phyloP scores from a whole-genome alignment of 1,284 basidiomycete species.

The Heliocybe sulcata region DNA sequence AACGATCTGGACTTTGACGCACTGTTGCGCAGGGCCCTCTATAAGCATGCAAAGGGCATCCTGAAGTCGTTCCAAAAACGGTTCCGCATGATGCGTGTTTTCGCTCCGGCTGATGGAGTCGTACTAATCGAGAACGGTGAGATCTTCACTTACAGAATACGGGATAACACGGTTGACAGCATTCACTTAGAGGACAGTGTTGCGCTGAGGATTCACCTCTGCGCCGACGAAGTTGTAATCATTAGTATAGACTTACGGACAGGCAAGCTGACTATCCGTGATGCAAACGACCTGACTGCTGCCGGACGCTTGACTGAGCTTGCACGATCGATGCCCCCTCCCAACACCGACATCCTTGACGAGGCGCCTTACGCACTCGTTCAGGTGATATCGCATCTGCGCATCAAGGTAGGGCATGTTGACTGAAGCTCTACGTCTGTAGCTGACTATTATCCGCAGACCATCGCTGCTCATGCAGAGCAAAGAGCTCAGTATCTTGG shows the following conservation, averaged over 20 bases:
- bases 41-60: constrained; percentile 54
- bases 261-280: constrained; percentile 60
- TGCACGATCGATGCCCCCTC: no score
- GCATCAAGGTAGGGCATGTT: constrained; percentile 40
- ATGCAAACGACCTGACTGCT: constrained; percentile 69
- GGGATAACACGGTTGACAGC: no score
- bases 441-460: constrained; percentile 33
- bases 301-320: constrained; percentile 59
- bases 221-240: constrained; percentile 64
- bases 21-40: constrained; percentile 50
- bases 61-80: constrained; percentile 45
- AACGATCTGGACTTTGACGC: constrained; percentile 64
- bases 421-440: neutral
- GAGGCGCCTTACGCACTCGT: constrained; percentile 50
- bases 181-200: constrained; percentile 49
- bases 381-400: constrained; percentile 42
- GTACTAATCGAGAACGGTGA: constrained; percentile 45
- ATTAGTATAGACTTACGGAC: constrained; percentile 69
- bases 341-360: constrained; percentile 52
- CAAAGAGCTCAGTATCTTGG: constrained; percentile 73
- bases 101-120: constrained; percentile 53
- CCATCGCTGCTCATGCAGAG: constrained; percentile 66
- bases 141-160: constrained; percentile 1
- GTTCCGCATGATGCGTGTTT: constrained; percentile 48
- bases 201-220: constrained; percentile 57